phyloP scores from a whole-genome alignment of 2,329 filamentous ascomycete species.

The Curvularia sp. region DNA sequence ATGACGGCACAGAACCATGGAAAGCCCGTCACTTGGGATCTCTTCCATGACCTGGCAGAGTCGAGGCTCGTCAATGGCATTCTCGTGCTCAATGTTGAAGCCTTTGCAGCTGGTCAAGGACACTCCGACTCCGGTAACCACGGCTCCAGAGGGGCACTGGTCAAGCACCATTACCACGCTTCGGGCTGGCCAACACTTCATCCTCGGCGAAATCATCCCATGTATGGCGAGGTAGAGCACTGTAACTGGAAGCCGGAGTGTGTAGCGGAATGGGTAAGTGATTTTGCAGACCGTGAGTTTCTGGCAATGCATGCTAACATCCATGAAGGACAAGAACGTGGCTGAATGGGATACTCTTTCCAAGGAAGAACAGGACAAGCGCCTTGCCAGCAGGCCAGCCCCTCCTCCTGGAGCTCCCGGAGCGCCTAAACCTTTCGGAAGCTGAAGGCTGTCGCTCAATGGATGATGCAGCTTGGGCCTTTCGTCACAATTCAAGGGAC shows the following conservation, averaged over 20 bases:
- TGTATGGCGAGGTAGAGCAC: constrained; percentile 72
- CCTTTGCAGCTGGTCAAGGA: constrained; percentile 75
- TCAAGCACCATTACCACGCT: constrained; percentile 78
- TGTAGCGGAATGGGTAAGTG: constrained; percentile 63
- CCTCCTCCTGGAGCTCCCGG: constrained; percentile 1
- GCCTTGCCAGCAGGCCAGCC: constrained; percentile 49
- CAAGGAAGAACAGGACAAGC: constrained; percentile 65
- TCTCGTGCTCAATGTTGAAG: constrained; percentile 72
- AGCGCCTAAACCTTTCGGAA: background rate
- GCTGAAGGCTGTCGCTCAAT: background rate
- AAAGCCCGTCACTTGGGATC: constrained; percentile 64
- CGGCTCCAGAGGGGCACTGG: constrained; percentile 68
- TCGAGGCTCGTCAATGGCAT: constrained; percentile 70
- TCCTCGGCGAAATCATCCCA: constrained; percentile 70
- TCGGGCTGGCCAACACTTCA: constrained; percentile 74
- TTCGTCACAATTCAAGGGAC: background rate
- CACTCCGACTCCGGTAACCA: constrained; percentile 77
- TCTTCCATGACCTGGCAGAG: constrained; percentile 70
- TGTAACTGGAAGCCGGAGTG: constrained; percentile 74
- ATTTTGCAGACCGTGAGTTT: background rate
- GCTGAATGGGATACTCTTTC: constrained; percentile 65
- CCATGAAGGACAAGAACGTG: constrained; percentile 62
- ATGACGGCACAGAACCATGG: constrained; percentile 62
- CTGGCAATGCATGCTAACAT: constrained; percentile 13
- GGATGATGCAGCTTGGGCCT: background rate